phyloP scores from a whole-genome alignment of 1,139 yeast species.

The Pichia sp. region DNA sequence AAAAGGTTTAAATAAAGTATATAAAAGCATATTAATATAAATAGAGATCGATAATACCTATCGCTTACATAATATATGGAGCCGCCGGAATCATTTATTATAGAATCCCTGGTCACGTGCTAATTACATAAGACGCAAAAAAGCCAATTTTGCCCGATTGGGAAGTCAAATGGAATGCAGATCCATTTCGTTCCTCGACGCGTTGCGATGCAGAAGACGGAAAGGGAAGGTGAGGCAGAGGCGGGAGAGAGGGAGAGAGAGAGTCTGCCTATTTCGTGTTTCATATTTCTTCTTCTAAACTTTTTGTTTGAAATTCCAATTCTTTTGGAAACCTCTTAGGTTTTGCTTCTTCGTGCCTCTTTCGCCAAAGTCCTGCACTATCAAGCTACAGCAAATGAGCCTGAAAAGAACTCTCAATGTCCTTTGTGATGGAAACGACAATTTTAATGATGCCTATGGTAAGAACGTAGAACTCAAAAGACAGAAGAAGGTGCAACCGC shows the following conservation, averaged over 20 bases:
- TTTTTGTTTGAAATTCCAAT: not conserved
- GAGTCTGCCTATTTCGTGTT: not conserved
- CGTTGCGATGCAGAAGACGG: not conserved
- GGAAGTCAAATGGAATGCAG: not conserved
- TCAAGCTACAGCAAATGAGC: not conserved
- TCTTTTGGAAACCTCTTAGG: not conserved
- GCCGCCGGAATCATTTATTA: too few relatives aligned
- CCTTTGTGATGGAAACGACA: constrained; percentile 1
- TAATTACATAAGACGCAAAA: too few relatives aligned
- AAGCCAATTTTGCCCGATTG: not conserved
- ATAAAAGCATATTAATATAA: too few relatives aligned
- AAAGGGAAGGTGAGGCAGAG: not conserved
- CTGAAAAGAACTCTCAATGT: constrained; percentile 2
- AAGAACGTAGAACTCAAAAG: not conserved
- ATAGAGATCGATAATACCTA: too few relatives aligned
- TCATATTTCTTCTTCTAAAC: not conserved
- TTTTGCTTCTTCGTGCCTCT: not conserved
- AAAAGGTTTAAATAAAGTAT: too few relatives aligned
- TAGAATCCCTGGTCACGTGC: too few relatives aligned
- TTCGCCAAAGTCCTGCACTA: not conserved
- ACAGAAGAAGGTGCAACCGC: not conserved
- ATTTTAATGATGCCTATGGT: not conserved
- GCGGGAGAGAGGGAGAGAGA: not conserved
- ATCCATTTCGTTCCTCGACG: not conserved
- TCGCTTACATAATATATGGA: too few relatives aligned